phyloP scores from a whole-genome alignment of 1,284 basidiomycete species.

The Melampsora medusae region DNA sequence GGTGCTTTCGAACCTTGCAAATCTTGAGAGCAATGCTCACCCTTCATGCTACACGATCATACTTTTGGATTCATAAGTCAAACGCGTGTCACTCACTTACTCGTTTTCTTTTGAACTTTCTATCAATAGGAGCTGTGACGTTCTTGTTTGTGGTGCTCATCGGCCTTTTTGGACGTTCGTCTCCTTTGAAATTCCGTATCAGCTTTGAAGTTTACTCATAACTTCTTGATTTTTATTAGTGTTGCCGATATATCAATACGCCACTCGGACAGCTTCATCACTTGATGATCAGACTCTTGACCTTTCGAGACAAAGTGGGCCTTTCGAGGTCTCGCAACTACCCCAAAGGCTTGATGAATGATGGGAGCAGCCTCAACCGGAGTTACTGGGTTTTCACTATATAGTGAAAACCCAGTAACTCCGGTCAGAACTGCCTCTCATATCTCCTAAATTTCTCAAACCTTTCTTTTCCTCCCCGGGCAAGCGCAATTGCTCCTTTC shows the following conservation, averaged over 20 bases:
- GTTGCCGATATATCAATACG: not conserved
- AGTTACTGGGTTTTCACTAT: too few relatives aligned
- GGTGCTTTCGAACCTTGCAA: not conserved
- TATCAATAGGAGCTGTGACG: not conserved
- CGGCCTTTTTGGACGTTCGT: not conserved
- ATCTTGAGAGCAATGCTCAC: not conserved
- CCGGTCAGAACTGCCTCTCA: too few relatives aligned
- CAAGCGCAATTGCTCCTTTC: too few relatives aligned
- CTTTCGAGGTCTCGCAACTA: not conserved
- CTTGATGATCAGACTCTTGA: not conserved
- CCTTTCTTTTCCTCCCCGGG: too few relatives aligned
- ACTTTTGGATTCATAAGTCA: too few relatives aligned
- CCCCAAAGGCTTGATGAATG: not conserved
- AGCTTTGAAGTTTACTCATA: not conserved
- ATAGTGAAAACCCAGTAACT: too few relatives aligned
- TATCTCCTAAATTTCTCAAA: too few relatives aligned
- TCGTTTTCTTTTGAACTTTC: too few relatives aligned
- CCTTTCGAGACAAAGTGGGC: conserved; percentile 1
- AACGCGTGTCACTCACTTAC: too few relatives aligned
- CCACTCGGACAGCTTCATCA: not conserved
- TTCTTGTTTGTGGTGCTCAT: not conserved
- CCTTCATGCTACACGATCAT: not conserved
- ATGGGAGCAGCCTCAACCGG: not conserved
- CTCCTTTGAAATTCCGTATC: not conserved
- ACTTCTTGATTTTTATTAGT: not conserved